These are phyloP conservation scores for Phaeophleospora eucalypticola DNA, from an alignment of 2,329 filamentous ascomycete genomes.

Conservation along the genomic window DNA sequence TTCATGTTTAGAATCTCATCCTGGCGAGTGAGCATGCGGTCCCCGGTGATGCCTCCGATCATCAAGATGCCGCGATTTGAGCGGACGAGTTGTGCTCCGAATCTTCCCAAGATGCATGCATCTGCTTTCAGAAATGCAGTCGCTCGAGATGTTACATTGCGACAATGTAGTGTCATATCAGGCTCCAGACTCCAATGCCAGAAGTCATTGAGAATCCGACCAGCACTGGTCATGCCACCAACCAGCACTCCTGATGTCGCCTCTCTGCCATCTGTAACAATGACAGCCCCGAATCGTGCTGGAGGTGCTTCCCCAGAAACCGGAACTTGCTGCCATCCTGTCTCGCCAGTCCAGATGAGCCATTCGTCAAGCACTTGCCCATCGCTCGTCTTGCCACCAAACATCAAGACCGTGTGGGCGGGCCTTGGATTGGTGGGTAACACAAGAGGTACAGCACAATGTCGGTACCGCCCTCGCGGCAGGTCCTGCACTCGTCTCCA, in stretches of 20 bases:
- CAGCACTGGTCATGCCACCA: constrained; percentile 67
- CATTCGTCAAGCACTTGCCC: constrained; percentile 42
- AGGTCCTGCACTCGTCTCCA: constrained; percentile 66
- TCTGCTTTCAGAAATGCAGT: constrained; percentile 25
- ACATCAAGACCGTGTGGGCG: constrained; percentile 39
- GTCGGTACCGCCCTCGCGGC: constrained; percentile 70
- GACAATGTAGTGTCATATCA: constrained; percentile 37
- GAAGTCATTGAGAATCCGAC: constrained; percentile 58
- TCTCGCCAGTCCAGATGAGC: constrained; percentile 43
- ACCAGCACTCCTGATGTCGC: constrained; percentile 57
- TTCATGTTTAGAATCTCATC: constrained; percentile 51
- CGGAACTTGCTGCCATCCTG: constrained; percentile 50
- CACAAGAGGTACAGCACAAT: constrained; percentile 55
- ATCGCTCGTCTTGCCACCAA: constrained; percentile 44
- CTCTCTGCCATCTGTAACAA: constrained; percentile 42
- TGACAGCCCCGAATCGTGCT: constrained; percentile 55
- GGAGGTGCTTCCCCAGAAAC: constrained; percentile 35
- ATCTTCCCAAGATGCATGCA: constrained; percentile 36
- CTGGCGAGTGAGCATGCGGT: constrained; percentile 42
- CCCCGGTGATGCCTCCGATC: constrained; percentile 50
- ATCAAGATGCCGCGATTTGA: constrained; percentile 46
- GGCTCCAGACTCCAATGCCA: constrained; percentile 57
- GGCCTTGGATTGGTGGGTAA: constrained; percentile 29
- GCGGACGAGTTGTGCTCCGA: constrained; percentile 51
- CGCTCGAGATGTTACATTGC: constrained; percentile 24